Evolutionary conservation across 1,284 basidiomycete species (phyloP).

Genomic region (Fomitopsis betulina): DNA sequence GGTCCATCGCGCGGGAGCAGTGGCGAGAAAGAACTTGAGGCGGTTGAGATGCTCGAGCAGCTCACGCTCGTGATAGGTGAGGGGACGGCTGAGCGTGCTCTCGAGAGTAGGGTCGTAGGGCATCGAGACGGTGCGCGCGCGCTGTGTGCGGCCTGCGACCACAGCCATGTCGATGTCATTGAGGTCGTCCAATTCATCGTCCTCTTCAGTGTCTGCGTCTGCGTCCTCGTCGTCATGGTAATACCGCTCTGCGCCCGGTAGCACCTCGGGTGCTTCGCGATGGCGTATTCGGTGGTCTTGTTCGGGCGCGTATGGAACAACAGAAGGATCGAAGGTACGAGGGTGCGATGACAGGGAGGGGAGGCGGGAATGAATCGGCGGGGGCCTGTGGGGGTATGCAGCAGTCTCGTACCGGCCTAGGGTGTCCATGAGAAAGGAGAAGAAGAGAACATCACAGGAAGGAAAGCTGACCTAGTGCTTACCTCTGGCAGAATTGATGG

Average conservation of each 20-base stretch:
- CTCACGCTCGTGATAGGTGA: constrained; percentile 61
- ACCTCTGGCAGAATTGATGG: constrained; percentile 2
- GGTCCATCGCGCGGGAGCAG: constrained; percentile 69
- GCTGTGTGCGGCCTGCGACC: constrained; percentile 2
- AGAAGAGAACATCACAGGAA: not conserved
- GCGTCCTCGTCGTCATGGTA: constrained; percentile 1
- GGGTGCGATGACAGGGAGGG: not conserved
- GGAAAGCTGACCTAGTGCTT: not conserved
- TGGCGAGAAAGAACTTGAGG: constrained; percentile 85
- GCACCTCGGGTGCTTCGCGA: not conserved
- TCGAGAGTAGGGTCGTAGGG: constrained; percentile 28
- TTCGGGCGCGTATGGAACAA: not conserved
- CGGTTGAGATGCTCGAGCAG: constrained; percentile 65
- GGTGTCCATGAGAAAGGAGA: constrained; percentile 1
- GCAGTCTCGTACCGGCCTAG: not conserved
- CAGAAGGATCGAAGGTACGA: constrained; percentile 1
- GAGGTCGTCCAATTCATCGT: not conserved
- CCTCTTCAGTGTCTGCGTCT: not conserved
- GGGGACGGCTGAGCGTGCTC: constrained; percentile 46
- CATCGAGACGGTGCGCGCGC: constrained; percentile 20
- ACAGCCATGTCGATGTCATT: not conserved
- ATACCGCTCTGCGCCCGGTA: not conserved
- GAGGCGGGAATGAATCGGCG: not conserved
- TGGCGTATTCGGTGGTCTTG: not conserved
- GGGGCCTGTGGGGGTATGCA: not conserved